A percentile compares a stretch with the other conserved stretches of the same genome.
phyloP scores from a whole-genome alignment of 1,284 basidiomycete genomes.

The Earliella scabrosa region DNA sequence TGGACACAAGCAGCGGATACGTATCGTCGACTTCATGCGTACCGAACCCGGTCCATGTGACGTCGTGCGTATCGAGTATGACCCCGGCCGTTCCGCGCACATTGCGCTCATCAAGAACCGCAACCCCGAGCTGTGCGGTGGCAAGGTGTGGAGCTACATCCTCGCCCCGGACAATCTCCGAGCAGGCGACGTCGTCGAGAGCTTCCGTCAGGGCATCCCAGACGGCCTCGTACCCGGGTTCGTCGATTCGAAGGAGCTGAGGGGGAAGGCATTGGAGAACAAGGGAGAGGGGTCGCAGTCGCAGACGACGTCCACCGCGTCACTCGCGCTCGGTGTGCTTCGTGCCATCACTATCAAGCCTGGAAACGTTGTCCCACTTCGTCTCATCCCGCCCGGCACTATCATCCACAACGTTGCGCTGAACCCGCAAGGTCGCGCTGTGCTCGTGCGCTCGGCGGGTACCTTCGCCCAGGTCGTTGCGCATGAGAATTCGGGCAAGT shows the following conservation, averaged over 20 bases:
- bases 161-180: constrained; percentile 90
- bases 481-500: constrained; percentile 71
- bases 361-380: constrained; percentile 93
- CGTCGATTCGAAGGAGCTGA: constrained; percentile 43
- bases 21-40: constrained; percentile 88
- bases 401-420: constrained; percentile 89
- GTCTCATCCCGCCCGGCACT: constrained; percentile 91
- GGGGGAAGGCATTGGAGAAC: constrained; percentile 53
- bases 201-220: constrained; percentile 85
- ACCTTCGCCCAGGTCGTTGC: constrained; percentile 84
- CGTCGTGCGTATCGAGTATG: constrained; percentile 95
- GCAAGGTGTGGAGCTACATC: constrained; percentile 81
- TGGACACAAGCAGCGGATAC: constrained; percentile 87
- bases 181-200: constrained; percentile 88
- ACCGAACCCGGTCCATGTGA: constrained; percentile 80
- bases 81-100: constrained; percentile 92
- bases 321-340: constrained; percentile 85
- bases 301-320: constrained; percentile 49
- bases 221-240: constrained; percentile 75
- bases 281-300: constrained; percentile 31
- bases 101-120: constrained; percentile 85
- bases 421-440: constrained; percentile 75
- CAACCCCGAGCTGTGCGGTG: constrained; percentile 49
- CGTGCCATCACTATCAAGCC: constrained; percentile 87
- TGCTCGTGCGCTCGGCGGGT: constrained; percentile 91